A percentile compares a stretch with the other conserved stretches of the same genome.
These are phyloP conservation scores for Klebsormidium nitens DNA, from an alignment of 139 green algal species.

Conservation along the genomic window DNA sequence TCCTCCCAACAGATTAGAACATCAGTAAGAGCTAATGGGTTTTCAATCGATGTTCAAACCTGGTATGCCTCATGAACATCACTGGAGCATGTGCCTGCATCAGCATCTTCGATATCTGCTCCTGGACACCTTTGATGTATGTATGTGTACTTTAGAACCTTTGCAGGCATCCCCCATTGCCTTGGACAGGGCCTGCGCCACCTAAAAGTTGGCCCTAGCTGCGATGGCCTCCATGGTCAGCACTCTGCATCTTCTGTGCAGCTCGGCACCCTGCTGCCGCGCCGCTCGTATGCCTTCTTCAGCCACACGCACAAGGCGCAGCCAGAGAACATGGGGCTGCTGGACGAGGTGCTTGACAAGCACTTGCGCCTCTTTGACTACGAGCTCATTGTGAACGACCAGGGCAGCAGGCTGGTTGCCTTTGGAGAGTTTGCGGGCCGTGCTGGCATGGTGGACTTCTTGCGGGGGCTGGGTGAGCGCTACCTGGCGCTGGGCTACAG, in stretches of 20 bases:
- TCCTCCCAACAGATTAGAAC: background rate
- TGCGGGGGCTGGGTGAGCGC: conserved; percentile 28
- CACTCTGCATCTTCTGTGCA: conserved; percentile 6
- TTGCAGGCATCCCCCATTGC: no score
- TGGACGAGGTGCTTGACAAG: conserved; percentile 40
- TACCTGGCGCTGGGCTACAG: conserved; percentile 22
- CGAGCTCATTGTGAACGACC: conserved; percentile 20
- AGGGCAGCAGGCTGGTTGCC: conserved; percentile 18
- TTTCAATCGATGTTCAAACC: background rate
- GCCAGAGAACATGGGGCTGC: conserved; percentile 23
- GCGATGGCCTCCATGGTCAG: background rate
- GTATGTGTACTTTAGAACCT: conserved; percentile 3
- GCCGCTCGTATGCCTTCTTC: conserved; percentile 29
- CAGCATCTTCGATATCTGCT: background rate
- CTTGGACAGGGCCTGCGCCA: no score
- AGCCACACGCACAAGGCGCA: conserved; percentile 37
- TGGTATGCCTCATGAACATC: no score
- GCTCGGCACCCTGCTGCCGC: conserved; percentile 22
- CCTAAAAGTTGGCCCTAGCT: no score
- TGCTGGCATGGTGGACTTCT: conserved; percentile 34
- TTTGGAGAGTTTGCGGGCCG: conserved; percentile 35
- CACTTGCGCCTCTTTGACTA: conserved; percentile 34
- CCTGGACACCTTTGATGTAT: background rate
- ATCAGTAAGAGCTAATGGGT: background rate
- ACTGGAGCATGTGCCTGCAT: no score